Conservation (phyloP, 139 green algal genomes). For the Chlorella vulgaris region DNA sequence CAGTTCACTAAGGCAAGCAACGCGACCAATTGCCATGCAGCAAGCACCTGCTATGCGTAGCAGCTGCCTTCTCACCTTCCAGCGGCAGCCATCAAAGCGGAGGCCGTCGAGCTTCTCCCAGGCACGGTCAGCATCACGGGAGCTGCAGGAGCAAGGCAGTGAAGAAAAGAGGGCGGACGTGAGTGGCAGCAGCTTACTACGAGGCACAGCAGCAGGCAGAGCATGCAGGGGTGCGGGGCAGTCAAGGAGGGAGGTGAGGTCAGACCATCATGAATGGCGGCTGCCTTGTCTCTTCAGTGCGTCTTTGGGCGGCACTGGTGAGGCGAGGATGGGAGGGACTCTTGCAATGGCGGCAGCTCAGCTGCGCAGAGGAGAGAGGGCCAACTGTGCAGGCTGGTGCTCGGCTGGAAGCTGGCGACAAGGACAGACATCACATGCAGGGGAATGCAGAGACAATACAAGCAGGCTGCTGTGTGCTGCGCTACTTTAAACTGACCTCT, state of each 20-base stretch:
- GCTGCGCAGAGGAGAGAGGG: background rate
- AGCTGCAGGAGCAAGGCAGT: constrained; percentile 34
- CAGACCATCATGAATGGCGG: no score
- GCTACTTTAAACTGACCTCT: no score
- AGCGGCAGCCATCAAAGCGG: constrained; percentile 54
- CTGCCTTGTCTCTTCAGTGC: background rate
- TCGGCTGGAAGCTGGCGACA: no score
- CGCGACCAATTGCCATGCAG: no score
- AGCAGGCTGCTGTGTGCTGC: no score
- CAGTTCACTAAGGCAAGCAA: background rate
- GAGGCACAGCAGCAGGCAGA: no score
- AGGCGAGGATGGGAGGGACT: background rate
- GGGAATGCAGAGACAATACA: background rate
- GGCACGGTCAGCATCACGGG: constrained; percentile 47
- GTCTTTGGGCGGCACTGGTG: background rate
- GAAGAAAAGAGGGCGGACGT: background rate
- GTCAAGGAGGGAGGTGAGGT: background rate
- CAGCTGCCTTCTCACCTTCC: no score
- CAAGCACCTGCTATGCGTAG: no score
- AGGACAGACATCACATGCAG: background rate
- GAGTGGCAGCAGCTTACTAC: background rate
- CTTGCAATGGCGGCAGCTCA: background rate
- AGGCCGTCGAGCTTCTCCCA: constrained; percentile 65
- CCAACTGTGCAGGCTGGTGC: background rate
- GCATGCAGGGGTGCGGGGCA: background rate